Conservation (phyloP, 306 rosid species). For the Dryas drummondii region DNA sequence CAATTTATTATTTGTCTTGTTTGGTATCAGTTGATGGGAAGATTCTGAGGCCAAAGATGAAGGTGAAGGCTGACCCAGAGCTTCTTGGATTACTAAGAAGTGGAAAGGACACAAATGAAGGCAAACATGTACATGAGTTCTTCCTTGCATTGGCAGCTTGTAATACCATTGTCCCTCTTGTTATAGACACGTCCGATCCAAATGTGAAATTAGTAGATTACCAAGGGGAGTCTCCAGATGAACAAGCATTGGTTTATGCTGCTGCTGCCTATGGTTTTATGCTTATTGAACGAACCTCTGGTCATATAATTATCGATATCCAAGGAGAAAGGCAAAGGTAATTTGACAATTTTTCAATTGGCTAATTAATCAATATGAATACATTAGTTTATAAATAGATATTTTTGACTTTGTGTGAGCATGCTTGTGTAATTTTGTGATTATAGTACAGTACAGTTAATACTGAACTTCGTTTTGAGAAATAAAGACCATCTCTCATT, state of each 20-base stretch:
- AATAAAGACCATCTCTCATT: slow-evolving; percentile 10
- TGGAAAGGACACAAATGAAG: slow-evolving; percentile 42
- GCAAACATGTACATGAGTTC: slow-evolving; percentile 62
- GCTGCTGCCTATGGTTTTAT: slow-evolving; percentile 89
- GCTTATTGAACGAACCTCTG: slow-evolving; percentile 91
- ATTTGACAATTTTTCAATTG: slow-evolving; percentile 8
- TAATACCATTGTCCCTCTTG: slow-evolving; percentile 94
- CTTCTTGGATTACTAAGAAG: slow-evolving; percentile 54
- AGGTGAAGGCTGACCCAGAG: slow-evolving; percentile 61
- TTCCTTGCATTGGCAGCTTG: slow-evolving; percentile 92
- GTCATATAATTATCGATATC: slow-evolving; percentile 80
- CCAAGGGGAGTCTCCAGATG: slow-evolving; percentile 99
- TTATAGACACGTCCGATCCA: slow-evolving; percentile 64
- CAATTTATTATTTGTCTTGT: slow-evolving; percentile 25
- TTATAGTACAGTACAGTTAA: not conserved
- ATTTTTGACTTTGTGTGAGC: not conserved
- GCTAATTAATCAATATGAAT: not conserved
- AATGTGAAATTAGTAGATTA: slow-evolving; percentile 71
- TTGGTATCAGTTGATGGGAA: slow-evolving; percentile 58
- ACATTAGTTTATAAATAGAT: not conserved
- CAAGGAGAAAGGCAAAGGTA: slow-evolving; percentile 78
- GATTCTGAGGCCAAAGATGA: slow-evolving; percentile 73
- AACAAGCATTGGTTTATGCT: slow-evolving; percentile 89
- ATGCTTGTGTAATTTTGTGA: not conserved
- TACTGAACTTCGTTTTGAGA: slow-evolving; percentile 19